Evolutionary conservation across 2,329 filamentous ascomycete genomes (phyloP), one percentile per base, ranked within the genome.

Genomic region (Fusarium newnesense): DNA sequence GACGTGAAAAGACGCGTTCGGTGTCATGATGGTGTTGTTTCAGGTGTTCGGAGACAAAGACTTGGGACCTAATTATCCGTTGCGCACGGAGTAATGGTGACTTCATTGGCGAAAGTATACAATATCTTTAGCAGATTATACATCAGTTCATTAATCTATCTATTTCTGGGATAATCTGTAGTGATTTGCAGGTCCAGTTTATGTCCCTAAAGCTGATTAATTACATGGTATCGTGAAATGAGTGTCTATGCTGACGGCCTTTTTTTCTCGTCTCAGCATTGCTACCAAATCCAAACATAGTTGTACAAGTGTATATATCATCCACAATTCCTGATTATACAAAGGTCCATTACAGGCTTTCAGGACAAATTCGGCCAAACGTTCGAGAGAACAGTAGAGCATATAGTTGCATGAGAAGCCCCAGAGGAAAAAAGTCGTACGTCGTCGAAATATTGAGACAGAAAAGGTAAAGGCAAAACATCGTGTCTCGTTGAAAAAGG

Each of bases 211-310:
- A 57, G 50, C 57, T 60, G 46, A 52, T 54, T 68, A 62, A 76
- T 75, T 76, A 77, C 70, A 69, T 78, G 69, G 65, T 75, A 76
- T 78, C 75, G 64, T 78, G 70, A 77, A 76, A 64, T 69, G 61
- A 75, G 59, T 58, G 67, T 72, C 74, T 67, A 73, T 73, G 63
- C 64, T 75, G 59, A 70, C 54, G 60, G 39, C 61, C 52, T 69
- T 72, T 34, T 46, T 36, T 24, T 58, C 64, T 72, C 54, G 49
- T 60, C 57, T 60, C 58, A 67, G 67, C 67, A 68, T 75, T 32
- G 62, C 63, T 74, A 46, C 50, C 46, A 68, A 65, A 67, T 70
- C 75, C 64, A 77, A 71, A 56, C 66, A 72, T 74, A 69, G 57
- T 78, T 72, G 59, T 77, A 74, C 75, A 78, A 57, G 64, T 70